phyloP scores from a whole-genome alignment of 2,329 filamentous ascomycete species.

The Colletotrichum chlorophyti region DNA sequence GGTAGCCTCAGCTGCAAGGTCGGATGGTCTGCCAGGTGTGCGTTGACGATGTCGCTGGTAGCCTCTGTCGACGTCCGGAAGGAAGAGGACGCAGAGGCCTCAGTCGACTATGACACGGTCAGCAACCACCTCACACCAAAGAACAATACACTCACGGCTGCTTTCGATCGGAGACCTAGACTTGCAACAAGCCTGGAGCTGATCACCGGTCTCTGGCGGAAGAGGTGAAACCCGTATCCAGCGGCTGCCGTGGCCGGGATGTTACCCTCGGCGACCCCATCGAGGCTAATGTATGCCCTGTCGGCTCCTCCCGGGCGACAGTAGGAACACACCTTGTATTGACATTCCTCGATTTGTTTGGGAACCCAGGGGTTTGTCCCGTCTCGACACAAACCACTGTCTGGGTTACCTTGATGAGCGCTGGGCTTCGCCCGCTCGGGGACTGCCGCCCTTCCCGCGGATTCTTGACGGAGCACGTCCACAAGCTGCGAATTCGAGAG shows the following conservation, averaged over 20 bases:
- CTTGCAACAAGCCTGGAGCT: conserved; percentile 45
- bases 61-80: background rate
- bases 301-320: conserved; percentile 54
- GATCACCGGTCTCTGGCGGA: conserved; percentile 50
- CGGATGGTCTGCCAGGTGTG: background rate
- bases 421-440: no score
- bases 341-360: conserved; percentile 49
- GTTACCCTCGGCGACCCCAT: conserved; percentile 56
- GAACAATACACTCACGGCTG: conserved; percentile 38
- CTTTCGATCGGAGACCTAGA: conserved; percentile 47
- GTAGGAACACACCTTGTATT: conserved; percentile 55
- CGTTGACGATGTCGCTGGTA: background rate
- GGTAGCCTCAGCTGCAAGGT: background rate
- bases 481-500: background rate
- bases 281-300: conserved; percentile 56
- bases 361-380: conserved; percentile 46
- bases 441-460: no score
- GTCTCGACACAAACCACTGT: no score
- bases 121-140: background rate
- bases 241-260: conserved; percentile 55
- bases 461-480: conserved; percentile 18
- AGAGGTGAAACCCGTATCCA: conserved; percentile 59
- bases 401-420: no score
- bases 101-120: background rate
- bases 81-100: background rate